Evolutionary conservation across 2,329 filamentous ascomycete species (phyloP).

Genomic region (Trichoderma guizhouense): DNA sequence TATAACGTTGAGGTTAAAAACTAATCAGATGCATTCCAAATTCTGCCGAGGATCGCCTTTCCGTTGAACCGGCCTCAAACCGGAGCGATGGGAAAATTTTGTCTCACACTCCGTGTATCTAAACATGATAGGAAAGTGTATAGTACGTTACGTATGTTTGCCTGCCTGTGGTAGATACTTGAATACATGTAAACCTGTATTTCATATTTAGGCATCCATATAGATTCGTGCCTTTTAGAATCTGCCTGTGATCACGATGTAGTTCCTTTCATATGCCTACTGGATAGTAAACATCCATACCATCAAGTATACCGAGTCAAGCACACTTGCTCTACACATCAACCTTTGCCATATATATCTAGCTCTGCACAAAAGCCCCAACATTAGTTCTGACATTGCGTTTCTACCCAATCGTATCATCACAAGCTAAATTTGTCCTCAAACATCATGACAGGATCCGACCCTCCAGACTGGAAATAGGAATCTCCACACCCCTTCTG

Average conservation of each 20-base stretch:
- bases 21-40: neutral
- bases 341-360: neutral
- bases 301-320: neutral
- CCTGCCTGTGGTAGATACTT: no score
- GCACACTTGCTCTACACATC: neutral
- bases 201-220: neutral
- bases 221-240: neutral
- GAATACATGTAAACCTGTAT: no score
- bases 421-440: neutral
- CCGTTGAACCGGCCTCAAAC: neutral
- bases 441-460: neutral
- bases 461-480: neutral
- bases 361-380: neutral
- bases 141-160: no score
- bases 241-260: neutral
- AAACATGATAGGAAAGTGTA: neutral
- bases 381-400: neutral
- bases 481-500: neutral
- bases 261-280: neutral
- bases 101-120: neutral
- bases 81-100: neutral
- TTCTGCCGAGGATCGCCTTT: neutral
- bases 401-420: neutral
- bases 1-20: neutral
- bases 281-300: neutral